Percentiles rank a stretch among this genome's conserved stretches.
These are phyloP conservation scores for Colletotrichum eleusines DNA, from an alignment of 2,329 filamentous ascomycete species.

Conservation along the genomic window DNA sequence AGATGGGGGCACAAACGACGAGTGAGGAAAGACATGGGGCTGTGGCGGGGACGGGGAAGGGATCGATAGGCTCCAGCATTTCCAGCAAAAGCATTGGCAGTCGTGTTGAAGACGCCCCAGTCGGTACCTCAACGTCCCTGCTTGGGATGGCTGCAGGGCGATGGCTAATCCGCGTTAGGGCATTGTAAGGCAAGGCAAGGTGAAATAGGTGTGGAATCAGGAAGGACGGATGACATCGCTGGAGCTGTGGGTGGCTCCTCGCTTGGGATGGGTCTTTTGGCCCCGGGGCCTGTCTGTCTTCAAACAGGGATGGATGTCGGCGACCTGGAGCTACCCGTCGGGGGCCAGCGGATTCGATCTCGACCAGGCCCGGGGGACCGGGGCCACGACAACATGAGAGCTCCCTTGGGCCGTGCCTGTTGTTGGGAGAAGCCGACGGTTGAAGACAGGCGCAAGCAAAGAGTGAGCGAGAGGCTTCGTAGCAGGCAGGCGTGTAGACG, in stretches of 20 bases:
- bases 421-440: neutral
- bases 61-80: conserved; percentile 48
- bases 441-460: neutral
- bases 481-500: neutral
- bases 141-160: conserved; percentile 34
- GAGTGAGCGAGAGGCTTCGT: neutral
- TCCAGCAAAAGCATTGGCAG: conserved; percentile 40
- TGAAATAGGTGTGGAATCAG: conserved; percentile 18
- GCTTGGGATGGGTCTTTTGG: conserved; percentile 25
- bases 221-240: conserved; percentile 34
- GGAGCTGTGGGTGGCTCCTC: conserved; percentile 25
- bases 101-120: conserved; percentile 24
- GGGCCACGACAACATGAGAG: neutral
- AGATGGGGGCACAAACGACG: conserved; percentile 24
- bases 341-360: conserved; percentile 29
- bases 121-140: conserved; percentile 38
- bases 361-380: conserved; percentile 10
- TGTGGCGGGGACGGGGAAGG: conserved; percentile 48
- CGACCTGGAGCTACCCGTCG: conserved; percentile 5
- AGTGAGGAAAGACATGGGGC: conserved; percentile 39
- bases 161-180: conserved; percentile 18
- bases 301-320: conserved; percentile 5
- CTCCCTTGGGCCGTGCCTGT: neutral
- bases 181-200: conserved; percentile 9
- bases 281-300: conserved; percentile 6